Base-by-base conservation (phyloP, 1,284 basidiomycete genomes). In the Apiotrichum porosum region DNA sequence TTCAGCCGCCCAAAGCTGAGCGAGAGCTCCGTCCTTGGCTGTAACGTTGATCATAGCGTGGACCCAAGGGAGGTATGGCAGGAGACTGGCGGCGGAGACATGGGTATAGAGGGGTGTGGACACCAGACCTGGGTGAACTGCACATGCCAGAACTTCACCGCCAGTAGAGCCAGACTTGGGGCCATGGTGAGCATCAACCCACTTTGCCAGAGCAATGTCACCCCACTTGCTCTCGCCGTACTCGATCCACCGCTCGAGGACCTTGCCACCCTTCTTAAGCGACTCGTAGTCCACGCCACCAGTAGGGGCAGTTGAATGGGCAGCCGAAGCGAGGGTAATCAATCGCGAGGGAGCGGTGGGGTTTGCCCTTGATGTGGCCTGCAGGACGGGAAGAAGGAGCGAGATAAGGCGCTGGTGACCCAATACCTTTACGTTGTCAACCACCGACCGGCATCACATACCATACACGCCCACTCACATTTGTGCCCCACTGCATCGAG, bases 401-500 rank as follows among this genome's bases (percentile, higher is more conserved):
- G 71, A 68, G 14, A 80, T 79, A 37, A 83, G 71, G 42, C 76
- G 76, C 56, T 76, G 79, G 65, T 61, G 62, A 56, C 77, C 78
- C 21, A 83, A 62, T 28, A 77, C 75, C 63, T 63, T 32, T 21
- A 9, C 21, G 10, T 6, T 30, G 23, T 22, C 19, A n/a, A n/a
- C n/a, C n/a, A n/a, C n/a, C n/a, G n/a, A n/a, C n/a, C n/a, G n/a
- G n/a, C n/a, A n/a, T n/a, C n/a, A n/a, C n/a, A n/a, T n/a, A n/a
- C n/a, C n/a, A n/a, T n/a, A 8, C 3, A 17, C 5, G 3, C n/a
- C 10, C 9, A 52, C 58, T 43, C 36, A 68, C 68, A 60, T 83
- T 84, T 9, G 80, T 81, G 1, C 81, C 82, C 45, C 81, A 82
- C 54, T 82, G 80, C 8, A 82, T 58, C 38, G 81, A 79, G 53